Evolutionary conservation across 2,329 filamentous ascomycete genomes (phyloP), one percentile per base, ranked within the genome.

Genomic region (Cladophialophora chaetospira): DNA sequence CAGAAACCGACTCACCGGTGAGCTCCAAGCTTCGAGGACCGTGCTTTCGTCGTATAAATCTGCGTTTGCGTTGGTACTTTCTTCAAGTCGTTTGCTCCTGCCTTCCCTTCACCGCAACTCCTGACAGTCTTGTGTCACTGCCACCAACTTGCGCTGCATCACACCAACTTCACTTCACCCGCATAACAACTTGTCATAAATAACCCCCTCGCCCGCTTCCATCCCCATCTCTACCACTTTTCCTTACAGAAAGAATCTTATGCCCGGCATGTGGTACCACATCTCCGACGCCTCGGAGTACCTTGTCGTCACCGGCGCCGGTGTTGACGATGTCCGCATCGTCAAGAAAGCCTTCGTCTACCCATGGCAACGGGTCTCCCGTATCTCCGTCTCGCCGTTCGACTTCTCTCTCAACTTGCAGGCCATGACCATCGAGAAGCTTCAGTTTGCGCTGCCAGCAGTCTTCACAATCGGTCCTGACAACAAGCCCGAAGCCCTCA

Each of bases 341-440:
- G 85, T 83, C 69, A 96, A 95, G 75, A 88, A 89, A 63, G 80
- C 86, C 53, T 85, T 87, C 76, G 79, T 91, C 15, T 82, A 80
- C 73, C 88, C 88, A 53, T 84, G 89, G 62, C 88, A 92, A 73
- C 81, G 84, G 63, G 73, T 69, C 42, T 63, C 69, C 29, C 67
- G 70, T 13, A 74, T 75, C 48, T 75, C 73, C 4, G 70, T 76
- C 45, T 69, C 70, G 13, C 73, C 67, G 0, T 89, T 89, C 68
- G 90, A 95, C 73, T 93, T 94, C 73, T 84, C 82, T 57, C 89
- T 95, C 80, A 85, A 86, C 55, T 77, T 95, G 1, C 88, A 92
- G 69, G 90, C 90, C 55, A 96, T 95, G 90, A 95, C 90, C 15
- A 84, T 87, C 66, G 91, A 95, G 75, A 95, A 95, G 72, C 80